Evolutionary conservation across 2,329 filamentous ascomycete species (phyloP).

Genomic region (Fusarium nelsonii): DNA sequence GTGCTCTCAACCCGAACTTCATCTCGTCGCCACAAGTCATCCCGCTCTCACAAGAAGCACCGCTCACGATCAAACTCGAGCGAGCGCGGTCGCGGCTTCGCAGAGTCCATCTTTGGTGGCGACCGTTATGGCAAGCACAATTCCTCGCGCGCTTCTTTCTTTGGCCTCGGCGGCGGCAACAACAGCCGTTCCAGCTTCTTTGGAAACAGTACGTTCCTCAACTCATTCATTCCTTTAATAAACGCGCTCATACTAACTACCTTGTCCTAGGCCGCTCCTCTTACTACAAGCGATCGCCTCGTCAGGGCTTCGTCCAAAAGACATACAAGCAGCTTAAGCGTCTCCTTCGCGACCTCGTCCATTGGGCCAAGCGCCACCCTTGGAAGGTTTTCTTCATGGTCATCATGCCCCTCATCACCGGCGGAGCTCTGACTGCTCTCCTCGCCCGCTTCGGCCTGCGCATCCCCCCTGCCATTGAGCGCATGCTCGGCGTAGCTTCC

Average conservation of each 20-base stretch:
- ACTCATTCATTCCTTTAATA: not conserved
- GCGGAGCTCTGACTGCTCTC: slow-evolving; percentile 82
- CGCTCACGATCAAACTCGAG: slow-evolving; percentile 55
- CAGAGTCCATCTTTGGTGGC: slow-evolving; percentile 52
- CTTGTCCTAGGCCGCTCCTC: slow-evolving; percentile 62
- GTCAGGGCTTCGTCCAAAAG: slow-evolving; percentile 80
- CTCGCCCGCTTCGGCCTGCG: slow-evolving; percentile 83
- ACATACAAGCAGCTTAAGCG: slow-evolving; percentile 81
- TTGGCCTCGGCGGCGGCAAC: slow-evolving; percentile 58
- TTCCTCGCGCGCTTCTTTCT: slow-evolving; percentile 61
- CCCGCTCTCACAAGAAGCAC: slow-evolving; percentile 52
- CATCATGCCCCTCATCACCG: slow-evolving; percentile 87
- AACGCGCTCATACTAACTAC: slow-evolving; percentile 7
- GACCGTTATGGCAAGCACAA: slow-evolving; percentile 56
- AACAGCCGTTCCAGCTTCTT: slow-evolving; percentile 62
- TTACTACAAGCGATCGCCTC: slow-evolving; percentile 85
- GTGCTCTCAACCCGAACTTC: slow-evolving; percentile 48
- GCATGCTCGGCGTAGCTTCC: slow-evolving; percentile 67
- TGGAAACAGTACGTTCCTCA: slow-evolving; percentile 53
- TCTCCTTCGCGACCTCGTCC: slow-evolving; percentile 82
- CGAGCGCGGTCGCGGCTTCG: slow-evolving; percentile 50
- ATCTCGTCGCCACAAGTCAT: slow-evolving; percentile 47
- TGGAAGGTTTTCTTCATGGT: slow-evolving; percentile 89
- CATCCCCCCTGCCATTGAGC: slow-evolving; percentile 73
- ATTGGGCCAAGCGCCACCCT: slow-evolving; percentile 86